These are phyloP conservation scores for Fusarium paranaense DNA, from an alignment of 2,329 filamentous ascomycete species.

Conservation along the genomic window DNA sequence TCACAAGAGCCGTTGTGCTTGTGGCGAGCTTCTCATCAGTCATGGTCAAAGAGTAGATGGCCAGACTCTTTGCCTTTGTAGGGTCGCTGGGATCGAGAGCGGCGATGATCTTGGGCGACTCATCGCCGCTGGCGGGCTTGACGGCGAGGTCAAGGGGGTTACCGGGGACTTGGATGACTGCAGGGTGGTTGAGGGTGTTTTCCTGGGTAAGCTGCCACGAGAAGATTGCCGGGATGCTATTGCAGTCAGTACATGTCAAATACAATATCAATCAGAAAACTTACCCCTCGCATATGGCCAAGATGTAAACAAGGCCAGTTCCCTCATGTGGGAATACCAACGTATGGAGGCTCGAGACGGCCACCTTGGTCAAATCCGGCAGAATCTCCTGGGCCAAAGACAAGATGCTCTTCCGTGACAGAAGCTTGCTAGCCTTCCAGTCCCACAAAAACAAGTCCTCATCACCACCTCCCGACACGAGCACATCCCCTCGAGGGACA, in stretches of 20 bases:
- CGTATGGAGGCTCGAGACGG: constrained; percentile 59
- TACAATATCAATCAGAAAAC: constrained; percentile 20
- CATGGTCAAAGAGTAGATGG: constrained; percentile 46
- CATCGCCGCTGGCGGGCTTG: constrained; percentile 34
- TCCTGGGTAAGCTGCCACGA: constrained; percentile 66
- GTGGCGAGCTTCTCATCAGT: constrained; percentile 49
- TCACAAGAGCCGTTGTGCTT: constrained; percentile 41
- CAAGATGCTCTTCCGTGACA: constrained; percentile 67
- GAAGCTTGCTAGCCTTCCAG: constrained; percentile 71
- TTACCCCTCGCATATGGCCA: constrained; percentile 71
- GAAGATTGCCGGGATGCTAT: constrained; percentile 72
- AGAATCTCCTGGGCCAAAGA: constrained; percentile 53
- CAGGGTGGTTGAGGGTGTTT: constrained; percentile 61
- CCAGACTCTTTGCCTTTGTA: constrained; percentile 45
- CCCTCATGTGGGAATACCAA: constrained; percentile 47
- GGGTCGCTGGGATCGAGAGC: constrained; percentile 53
- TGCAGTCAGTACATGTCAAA: constrained; percentile 27
- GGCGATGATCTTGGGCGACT: constrained; percentile 50
- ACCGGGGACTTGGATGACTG: constrained; percentile 66
- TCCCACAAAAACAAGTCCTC: constrained; percentile 83
- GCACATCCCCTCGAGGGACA: constrained; percentile 62
- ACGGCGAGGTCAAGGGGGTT: constrained; percentile 70
- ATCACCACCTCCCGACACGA: constrained; percentile 91
- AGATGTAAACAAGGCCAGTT: constrained; percentile 51
- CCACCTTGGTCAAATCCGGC: constrained; percentile 55